Evolutionary conservation across 257 asterid species (phyloP), one percentile per base, ranked within the genome.

Genomic region (Solanum corneliomulleri): DNA sequence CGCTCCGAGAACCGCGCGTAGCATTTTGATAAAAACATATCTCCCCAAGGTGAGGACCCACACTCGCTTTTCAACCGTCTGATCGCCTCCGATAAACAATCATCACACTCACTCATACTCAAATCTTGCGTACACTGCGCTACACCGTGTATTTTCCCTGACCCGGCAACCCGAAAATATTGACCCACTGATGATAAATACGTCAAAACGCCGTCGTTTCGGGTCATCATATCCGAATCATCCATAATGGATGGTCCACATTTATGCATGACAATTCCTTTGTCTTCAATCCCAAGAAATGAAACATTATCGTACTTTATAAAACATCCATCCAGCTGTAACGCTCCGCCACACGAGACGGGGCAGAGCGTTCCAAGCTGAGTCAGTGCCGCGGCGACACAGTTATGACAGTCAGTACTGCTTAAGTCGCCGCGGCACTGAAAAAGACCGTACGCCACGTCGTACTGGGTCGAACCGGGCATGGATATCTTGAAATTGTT

Each of bases 61-160:
- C 99, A 97, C 93, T 91, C 93, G 39, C 75, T 88, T 81, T 64
- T 92, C 89, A 97, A 75, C 91, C 97, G 96, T 91, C 90, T 90
- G 90, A 92, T 92, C 21, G 99, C 99, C 62, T 92, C 98, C 60
- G 94, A 52, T 33, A 95, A 56, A 72, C 99, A 97, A 90, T 95
- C 97, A 83, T 94, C 96, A 89, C 99, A 97, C 92, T 91, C 94
- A 2, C 90, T 37, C 88, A 39, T 68, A 86, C 94, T 94, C 94
- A 95, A 85, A 74, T 97, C 99, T 89, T 95, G 96, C 13, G 91
- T 91, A 82, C 99, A 97, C 96, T 97, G 99, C 64, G 93, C 98
- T 88, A 94, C 78, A 1, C 96, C 99, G 89, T 94, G 97, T 2
- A 94, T 89, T 2, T 84, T 88, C 82, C 98, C 99, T 21, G 97